Evolutionary conservation across 345 rosid genomes (phyloP), one percentile per base, ranked within the genome.

Genomic region (Hypericum perforatum): DNA sequence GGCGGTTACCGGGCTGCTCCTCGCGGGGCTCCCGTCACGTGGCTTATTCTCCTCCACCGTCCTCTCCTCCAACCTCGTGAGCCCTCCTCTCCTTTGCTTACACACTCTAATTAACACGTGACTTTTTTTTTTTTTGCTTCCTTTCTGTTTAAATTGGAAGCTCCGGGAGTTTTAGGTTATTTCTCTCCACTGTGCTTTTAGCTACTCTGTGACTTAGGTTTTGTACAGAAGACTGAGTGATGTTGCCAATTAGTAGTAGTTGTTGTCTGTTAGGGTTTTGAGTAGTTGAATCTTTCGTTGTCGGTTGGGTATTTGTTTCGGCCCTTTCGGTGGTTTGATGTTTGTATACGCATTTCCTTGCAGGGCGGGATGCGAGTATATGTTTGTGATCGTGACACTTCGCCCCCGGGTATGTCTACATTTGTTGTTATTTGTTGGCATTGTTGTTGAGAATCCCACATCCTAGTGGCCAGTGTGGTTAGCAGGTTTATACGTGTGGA

Each of bases 321-420:
- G 16, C 4, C 32, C 32, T 22, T 1, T 22, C 6, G 9, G 37
- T 53, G 11, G 41, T n/a, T 14, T 41, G 41, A 9, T 54, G 38
- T 58, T 63, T 41, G 42, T 49, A 37, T 51, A 40, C 8, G 2
- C 54, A 57, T 29, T 58, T 43, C 5, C 68, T 48, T 75, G 62
- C 88, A 89, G 97, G 95, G 88, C 59, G 84, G 84, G 55, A 59
- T 82, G 82, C 76, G 78, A 57, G 88, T 81, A 16, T 89, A 89
- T 45, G 53, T 86, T 16, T 83, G 95, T 67, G 90, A 83, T 57
- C 97, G 77, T 61, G 84, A 89, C 63, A 86, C 94, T 14, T 60
- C 82, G 41, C 94, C 95, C 6, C 85, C 95, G 63, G 97, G 86
- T 83, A 46, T 46, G n/a, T 61, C 32, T 22, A 22, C 1, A 4